Evolutionary conservation across 441 rosid species (phyloP).

Genomic region (Biscutella auriculata): DNA sequence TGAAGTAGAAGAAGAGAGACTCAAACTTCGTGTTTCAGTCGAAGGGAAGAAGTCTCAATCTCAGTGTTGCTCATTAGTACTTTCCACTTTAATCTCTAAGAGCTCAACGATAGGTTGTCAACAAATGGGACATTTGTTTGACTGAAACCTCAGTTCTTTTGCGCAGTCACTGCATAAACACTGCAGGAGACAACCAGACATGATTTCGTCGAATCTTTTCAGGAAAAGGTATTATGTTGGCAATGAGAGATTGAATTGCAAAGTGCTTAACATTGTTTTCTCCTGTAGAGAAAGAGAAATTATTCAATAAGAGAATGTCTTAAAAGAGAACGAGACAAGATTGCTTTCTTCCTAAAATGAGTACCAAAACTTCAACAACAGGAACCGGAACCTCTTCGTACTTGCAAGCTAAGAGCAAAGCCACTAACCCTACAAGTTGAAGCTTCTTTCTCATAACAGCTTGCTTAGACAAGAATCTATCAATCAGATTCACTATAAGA

Average conservation of each 20-base stretch:
- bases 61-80: slow-evolving; percentile 20
- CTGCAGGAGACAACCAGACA: slow-evolving; percentile 27
- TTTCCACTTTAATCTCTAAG: slow-evolving; percentile 57
- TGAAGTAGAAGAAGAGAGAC: slow-evolving; percentile 1
- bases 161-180: slow-evolving; percentile 79
- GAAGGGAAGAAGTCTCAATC: slow-evolving; percentile 9
- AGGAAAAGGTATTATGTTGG: slow-evolving; percentile 85
- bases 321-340: neutral
- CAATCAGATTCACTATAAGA: slow-evolving; percentile 78
- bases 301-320: neutral
- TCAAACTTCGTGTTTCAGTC: slow-evolving; percentile 18
- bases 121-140: slow-evolving; percentile 78
- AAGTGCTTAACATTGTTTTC: slow-evolving; percentile 53
- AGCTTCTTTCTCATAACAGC: slow-evolving; percentile 73
- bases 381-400: slow-evolving; percentile 95
- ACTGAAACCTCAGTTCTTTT: slow-evolving; percentile 50
- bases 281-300: slow-evolving; percentile 40
- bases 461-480: slow-evolving; percentile 72
- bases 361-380: slow-evolving; percentile 64
- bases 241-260: slow-evolving; percentile 70
- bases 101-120: slow-evolving; percentile 58
- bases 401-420: slow-evolving; percentile 90
- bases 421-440: slow-evolving; percentile 83
- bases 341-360: slow-evolving; percentile 78
- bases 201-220: slow-evolving; percentile 35